Evolutionary conservation across 2,329 filamentous ascomycete species (phyloP).

Genomic region (Arthroderma uncinatum): DNA sequence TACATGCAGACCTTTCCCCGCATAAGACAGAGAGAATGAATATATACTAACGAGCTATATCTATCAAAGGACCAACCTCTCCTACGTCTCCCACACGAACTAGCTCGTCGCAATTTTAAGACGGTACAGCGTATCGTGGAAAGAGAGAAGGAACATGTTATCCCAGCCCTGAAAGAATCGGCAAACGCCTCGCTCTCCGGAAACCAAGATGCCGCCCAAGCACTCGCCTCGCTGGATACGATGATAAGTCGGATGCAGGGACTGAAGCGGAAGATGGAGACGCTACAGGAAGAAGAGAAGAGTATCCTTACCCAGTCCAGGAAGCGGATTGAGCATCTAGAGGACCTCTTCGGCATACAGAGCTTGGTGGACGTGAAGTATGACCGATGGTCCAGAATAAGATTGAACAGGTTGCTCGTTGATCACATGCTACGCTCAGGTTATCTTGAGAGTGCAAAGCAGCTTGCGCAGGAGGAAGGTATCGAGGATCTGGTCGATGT

Average conservation of each 20-base stretch:
- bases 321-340: slow-evolving; percentile 67
- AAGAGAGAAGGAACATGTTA: slow-evolving; percentile 37
- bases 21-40: not conserved
- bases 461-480: slow-evolving; percentile 61
- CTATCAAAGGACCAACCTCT: slow-evolving; percentile 72
- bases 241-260: slow-evolving; percentile 79
- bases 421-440: slow-evolving; percentile 83
- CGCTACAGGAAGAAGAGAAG: slow-evolving; percentile 67
- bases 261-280: slow-evolving; percentile 75
- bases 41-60: not conserved
- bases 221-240: slow-evolving; percentile 68
- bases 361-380: slow-evolving; percentile 86
- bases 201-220: slow-evolving; percentile 52
- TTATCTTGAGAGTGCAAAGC: slow-evolving; percentile 64
- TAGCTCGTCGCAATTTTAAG: slow-evolving; percentile 89
- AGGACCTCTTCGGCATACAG: slow-evolving; percentile 67
- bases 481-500: slow-evolving; percentile 80
- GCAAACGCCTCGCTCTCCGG: slow-evolving; percentile 55
- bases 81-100: slow-evolving; percentile 81
- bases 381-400: slow-evolving; percentile 72
- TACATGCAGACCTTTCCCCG: slow-evolving; percentile 20
- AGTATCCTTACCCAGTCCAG: slow-evolving; percentile 63
- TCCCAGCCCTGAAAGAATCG: slow-evolving; percentile 40
- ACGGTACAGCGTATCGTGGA: slow-evolving; percentile 46
- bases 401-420: slow-evolving; percentile 76